phyloP scores from a whole-genome alignment of 129 eudicot genomes.

The Helianthus annuus region HanXRQr2.0-SUNRISE NC_035447.2:6111193-6111692 shows the following conservation, averaged over 20 bases:
- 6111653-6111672: conserved; percentile 86
- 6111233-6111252: too few relatives aligned
- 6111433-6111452: conserved; percentile 99
- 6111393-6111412: conserved; percentile 72
- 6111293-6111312: neutral
- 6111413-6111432: conserved; percentile 75
- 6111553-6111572: conserved; percentile 39
- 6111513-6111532: neutral
- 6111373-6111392: conserved; percentile 56
- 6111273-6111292: too few relatives aligned
- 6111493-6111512: neutral
- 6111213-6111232: neutral
- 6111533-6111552: neutral
- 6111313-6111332: neutral
- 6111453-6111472: conserved; percentile 37
- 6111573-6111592: conserved; percentile 77
- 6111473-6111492: neutral
- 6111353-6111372: neutral
- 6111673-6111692: conserved; percentile 88
- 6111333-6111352: neutral
- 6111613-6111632: conserved; percentile 70
- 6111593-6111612: conserved; percentile 77
- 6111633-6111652: conserved; percentile 83
- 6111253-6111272: too few relatives aligned
- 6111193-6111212: neutral